Conservation (phyloP, 108 stramenopile genomes). For the Craspedostauros australis region DNA sequence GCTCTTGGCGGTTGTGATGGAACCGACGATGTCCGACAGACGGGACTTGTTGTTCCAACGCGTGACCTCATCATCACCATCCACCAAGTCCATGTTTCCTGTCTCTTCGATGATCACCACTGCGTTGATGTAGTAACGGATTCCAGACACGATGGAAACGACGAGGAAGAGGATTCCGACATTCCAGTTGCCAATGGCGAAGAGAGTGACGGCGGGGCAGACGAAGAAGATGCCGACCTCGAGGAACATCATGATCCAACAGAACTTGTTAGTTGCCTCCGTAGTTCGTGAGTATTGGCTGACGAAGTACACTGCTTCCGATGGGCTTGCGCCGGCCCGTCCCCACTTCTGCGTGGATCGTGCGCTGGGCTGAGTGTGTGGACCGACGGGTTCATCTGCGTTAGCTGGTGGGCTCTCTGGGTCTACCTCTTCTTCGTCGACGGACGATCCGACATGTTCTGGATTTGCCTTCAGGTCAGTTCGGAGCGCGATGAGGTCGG, state of each 20-base stretch:
- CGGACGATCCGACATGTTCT: neutral
- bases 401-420: neutral
- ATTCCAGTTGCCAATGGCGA: conserved; percentile 13
- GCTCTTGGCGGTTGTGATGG: conserved; percentile 25
- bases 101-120: conserved; percentile 29
- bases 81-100: conserved; percentile 24
- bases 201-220: conserved; percentile 40
- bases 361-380: neutral
- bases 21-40: conserved; percentile 31
- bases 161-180: conserved; percentile 22
- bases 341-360: neutral
- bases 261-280: conserved; percentile 36
- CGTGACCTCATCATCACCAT: conserved; percentile 14
- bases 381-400: neutral
- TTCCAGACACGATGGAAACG: conserved; percentile 6
- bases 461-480: neutral
- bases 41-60: conserved; percentile 32
- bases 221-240: conserved; percentile 49
- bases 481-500: conserved; percentile 4
- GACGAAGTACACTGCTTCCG: conserved; percentile 32
- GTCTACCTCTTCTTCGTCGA: neutral
- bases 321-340: neutral
- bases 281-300: conserved; percentile 30
- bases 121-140: conserved; percentile 23
- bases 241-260: conserved; percentile 30